Base-by-base conservation (phyloP, 495 filamentous ascomycete genomes). In the Daldinia concentrica region DNA sequence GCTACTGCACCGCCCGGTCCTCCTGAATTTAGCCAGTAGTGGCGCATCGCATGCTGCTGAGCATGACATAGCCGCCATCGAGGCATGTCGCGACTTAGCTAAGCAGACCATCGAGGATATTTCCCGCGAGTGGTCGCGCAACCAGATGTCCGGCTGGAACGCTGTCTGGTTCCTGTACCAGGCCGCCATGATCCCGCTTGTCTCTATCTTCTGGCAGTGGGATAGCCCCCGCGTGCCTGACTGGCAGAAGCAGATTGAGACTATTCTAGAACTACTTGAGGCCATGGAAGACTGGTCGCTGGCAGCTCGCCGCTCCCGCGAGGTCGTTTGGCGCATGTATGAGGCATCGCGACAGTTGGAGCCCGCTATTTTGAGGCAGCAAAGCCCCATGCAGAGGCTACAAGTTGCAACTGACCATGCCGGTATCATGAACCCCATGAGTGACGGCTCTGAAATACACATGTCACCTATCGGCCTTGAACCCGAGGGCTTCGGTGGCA, bases 101-200 rank as follows among this genome's bases (percentile, higher is more conserved):
- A 88, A 88, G 52, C 82, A 87, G 66, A 89, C 90, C 3, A 92
- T 94, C 71, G 85, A 88, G 62, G 90, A 93, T 67, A 92, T 94
- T 43, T 79, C 89, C 17, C 80, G 82, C 37, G 90, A 89, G 52
- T 91, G 90, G 78, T 86, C 85, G 39, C 86, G 87, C 29, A 92
- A 92, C 78, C 89, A 93, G 76, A 90, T 94, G 80, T 87, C 86
- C 17, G 91, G 91, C 5, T 94, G 92, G 92, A 92, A 92, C 79
- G 91, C 89, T 4, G 90, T 92, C 24, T 95, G 92, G 92, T 90
- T 92, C 77, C 83, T 91, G 50, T 94, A 92, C 82, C 92, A 95
- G 77, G 90, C 91, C 0, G 86, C 87, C 50, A 89, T 93, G 87
- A 89, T 95, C 22, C 92, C 92, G 0, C 84, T 95, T 3, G 84